Conservation (phyloP, 176 grass and related monocot genomes). For the Oropetium thomaeum region DNA sequence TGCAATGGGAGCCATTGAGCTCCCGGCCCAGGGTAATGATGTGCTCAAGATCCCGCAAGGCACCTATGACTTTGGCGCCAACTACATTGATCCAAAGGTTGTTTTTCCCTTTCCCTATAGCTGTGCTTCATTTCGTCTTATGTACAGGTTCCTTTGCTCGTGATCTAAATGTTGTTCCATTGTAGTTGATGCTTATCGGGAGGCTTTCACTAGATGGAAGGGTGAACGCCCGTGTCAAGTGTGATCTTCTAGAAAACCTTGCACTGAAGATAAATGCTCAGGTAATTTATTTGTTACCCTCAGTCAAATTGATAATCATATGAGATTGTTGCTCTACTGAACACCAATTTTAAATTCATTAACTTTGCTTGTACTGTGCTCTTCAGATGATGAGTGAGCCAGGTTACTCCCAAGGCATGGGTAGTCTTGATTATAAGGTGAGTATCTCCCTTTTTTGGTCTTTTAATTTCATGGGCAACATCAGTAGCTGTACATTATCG, state of each 20-base stretch:
- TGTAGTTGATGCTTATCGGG: constrained; percentile 65
- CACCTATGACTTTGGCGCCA: constrained; percentile 70
- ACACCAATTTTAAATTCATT: not conserved
- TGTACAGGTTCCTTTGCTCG: not conserved
- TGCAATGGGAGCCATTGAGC: constrained; percentile 52
- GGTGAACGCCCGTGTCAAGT: constrained; percentile 52
- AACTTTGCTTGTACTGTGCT: constrained; percentile 9
- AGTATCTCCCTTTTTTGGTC: constrained; percentile 16
- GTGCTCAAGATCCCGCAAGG: constrained; percentile 58
- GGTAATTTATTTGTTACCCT: constrained; percentile 32
- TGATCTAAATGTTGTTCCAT: constrained; percentile 1
- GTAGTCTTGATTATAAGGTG: constrained; percentile 69
- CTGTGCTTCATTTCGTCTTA: not conserved
- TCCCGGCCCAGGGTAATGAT: constrained; percentile 47
- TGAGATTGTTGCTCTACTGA: not conserved
- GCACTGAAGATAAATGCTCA: constrained; percentile 59
- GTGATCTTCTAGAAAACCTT: constrained; percentile 49
- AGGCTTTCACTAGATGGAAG: constrained; percentile 53
- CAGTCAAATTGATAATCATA: not conserved
- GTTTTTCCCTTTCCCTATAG: not conserved
- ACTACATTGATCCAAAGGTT: constrained; percentile 66
- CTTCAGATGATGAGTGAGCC: constrained; percentile 72
- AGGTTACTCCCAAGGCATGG: constrained; percentile 58
- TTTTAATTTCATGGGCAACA: not conserved
- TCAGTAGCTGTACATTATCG: not conserved